Evolutionary conservation across 257 asterid genomes (phyloP).

Genomic region (Solanum chilense): DNA sequence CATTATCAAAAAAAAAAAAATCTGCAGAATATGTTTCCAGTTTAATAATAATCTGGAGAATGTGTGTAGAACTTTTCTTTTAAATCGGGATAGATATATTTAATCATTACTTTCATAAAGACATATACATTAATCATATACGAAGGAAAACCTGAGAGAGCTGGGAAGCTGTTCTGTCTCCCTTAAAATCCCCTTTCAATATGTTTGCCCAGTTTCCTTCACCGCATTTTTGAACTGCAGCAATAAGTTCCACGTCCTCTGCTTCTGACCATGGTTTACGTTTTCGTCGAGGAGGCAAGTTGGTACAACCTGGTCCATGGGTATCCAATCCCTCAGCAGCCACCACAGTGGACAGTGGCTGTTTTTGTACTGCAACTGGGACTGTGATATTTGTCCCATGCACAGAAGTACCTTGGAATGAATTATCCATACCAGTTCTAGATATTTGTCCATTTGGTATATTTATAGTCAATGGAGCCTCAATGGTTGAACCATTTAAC

Average conservation of each 20-base stretch:
- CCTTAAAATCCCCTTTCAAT: constrained; percentile 49
- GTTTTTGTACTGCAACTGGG: constrained; percentile 60
- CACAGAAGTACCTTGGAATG: constrained; percentile 17
- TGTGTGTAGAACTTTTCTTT: not conserved
- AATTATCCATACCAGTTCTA: constrained; percentile 28
- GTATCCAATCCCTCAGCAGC: constrained; percentile 42
- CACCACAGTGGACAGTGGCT: constrained; percentile 30
- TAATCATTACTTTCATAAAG: not conserved
- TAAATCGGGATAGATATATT: not conserved
- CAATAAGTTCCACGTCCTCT: constrained; percentile 64
- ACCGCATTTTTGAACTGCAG: constrained; percentile 64
- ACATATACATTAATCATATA: not conserved
- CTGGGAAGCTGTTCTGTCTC: constrained; percentile 62
- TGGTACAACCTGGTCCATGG: constrained; percentile 28
- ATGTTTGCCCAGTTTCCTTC: constrained; percentile 67
- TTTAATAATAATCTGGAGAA: not conserved
- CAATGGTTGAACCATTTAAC: constrained; percentile 48
- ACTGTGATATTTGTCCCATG: constrained; percentile 48
- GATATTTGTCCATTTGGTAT: constrained; percentile 47
- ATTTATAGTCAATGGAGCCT: constrained; percentile 77
- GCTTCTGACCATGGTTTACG: constrained; percentile 55
- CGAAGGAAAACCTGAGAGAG: constrained; percentile 53
- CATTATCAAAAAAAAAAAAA: no score
- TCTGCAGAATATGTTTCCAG: not conserved
- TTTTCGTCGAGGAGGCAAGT: constrained; percentile 36